These are phyloP conservation scores for Phytophthora boehmeriae DNA, from an alignment of 352 stramenopile species.

Conservation along the genomic window DNA sequence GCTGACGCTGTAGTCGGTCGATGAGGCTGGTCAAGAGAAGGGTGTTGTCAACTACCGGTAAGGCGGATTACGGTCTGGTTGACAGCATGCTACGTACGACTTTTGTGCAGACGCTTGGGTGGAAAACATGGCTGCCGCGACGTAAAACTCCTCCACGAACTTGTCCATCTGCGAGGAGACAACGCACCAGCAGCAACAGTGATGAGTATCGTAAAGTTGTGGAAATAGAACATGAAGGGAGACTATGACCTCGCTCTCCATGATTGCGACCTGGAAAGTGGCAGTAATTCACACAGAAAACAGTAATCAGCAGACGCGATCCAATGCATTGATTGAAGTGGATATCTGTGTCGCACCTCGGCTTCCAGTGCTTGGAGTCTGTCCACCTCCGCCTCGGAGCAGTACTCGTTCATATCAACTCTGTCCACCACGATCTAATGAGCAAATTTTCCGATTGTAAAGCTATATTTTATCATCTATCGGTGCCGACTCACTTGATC, in stretches of 20 bases:
- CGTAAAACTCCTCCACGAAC: constrained; percentile 70
- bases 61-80: too few species aligned
- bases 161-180: constrained; percentile 49
- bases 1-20: neutral
- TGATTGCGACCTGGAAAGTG: constrained; percentile 16
- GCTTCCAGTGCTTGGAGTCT: constrained; percentile 46
- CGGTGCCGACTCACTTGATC: constrained; percentile 17
- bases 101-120: constrained; percentile 46
- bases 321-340: neutral
- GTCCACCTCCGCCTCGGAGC: constrained; percentile 35
- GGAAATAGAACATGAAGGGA: neutral
- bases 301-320: neutral
- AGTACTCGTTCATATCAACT: constrained; percentile 40
- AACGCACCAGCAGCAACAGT: neutral
- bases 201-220: neutral
- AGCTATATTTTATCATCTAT: neutral
- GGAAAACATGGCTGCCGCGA: constrained; percentile 54
- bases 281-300: constrained; percentile 1
- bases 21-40: constrained; percentile 13
- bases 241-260: constrained; percentile 29
- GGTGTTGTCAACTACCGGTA: too few species aligned
- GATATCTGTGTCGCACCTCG: constrained; percentile 31
- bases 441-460: constrained; percentile 10
- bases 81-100: constrained; percentile 34
- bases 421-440: constrained; percentile 12